Evolutionary conservation across 768 basidiomycete species (phyloP), one percentile per base, ranked within the genome.

Genomic region (Dioszegia crocea): DNA sequence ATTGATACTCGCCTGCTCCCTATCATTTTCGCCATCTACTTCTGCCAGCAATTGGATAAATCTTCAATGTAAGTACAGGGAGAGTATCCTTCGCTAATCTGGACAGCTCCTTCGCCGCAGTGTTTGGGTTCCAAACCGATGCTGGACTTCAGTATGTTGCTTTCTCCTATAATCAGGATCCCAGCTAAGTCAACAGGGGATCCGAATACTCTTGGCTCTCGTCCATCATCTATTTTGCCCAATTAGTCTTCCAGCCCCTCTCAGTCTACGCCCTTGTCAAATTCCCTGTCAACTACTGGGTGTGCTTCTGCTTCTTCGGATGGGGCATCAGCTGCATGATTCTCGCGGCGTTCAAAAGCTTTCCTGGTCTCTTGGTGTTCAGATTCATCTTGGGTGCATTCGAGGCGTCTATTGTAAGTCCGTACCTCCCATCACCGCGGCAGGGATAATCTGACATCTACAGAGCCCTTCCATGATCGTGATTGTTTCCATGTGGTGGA

Each of bases 341-440:
- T 46, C 77, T 74, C 1, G 74, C 81, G 0, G 80, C 77, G 3
- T 80, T 80, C 33, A 77, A 67, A 21, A 65, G 78, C 60, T 82
- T 82, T 62, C 68, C 67, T 0, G 80, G 81, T 5, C 69, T 83
- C 9, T 64, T 80, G 4, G 72, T 77, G 8, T 72, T 78, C 4
- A 77, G 81, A 3, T 81, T 82, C 61, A 79, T 82, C 65, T 75
- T 82, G 27, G 81, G 81, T n/a, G 72, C 80, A 3, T 80, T 81
- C 60, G 81, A 82, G 56, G 81, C 81, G n/a, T 80, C 80, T 2
- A 80, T 82, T 33, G 79, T 53, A 19, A 40, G 51, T 53, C 24
- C 27, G 24, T 21, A 33, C 6, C 33, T 33, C 6, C 14, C 8
- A 33, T n/a, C 33, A 33, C 33, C 24, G 9, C 43, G 8, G 19